Percentiles rank a stretch among this genome's conserved stretches.
phyloP scores from a whole-genome alignment of 2,329 filamentous ascomycete genomes.

The Apiospora koreana region DNA sequence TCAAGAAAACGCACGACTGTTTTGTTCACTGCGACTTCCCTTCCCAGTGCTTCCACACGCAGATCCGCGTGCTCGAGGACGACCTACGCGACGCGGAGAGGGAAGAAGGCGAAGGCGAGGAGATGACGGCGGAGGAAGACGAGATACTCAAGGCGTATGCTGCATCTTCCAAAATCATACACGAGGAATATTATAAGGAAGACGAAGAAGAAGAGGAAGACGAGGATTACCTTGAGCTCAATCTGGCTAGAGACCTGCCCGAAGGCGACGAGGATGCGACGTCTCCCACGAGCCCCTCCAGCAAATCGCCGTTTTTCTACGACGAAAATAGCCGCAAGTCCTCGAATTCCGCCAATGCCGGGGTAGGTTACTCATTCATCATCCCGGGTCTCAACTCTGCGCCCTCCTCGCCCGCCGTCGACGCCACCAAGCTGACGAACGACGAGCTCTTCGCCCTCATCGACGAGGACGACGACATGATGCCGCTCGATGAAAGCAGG shows the following conservation, averaged over 20 bases:
- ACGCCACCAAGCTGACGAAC: background rate
- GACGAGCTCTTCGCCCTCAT: background rate
- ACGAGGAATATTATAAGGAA: background rate
- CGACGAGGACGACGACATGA: background rate
- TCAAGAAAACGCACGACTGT: conserved; percentile 24
- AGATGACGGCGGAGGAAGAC: background rate
- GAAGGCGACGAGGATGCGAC: background rate
- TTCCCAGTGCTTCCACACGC: conserved; percentile 41
- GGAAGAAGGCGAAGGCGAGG: conserved; percentile 37
- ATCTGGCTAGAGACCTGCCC: background rate
- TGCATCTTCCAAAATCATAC: background rate
- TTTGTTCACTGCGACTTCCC: conserved; percentile 39
- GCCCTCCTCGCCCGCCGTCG: background rate
- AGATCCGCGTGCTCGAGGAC: conserved; percentile 25
- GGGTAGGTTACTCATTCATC: background rate
- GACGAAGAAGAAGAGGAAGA: background rate
- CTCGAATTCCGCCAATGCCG: too few relatives aligned
- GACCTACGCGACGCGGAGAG: conserved; percentile 38
- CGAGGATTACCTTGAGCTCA: background rate
- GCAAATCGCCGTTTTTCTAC: background rate
- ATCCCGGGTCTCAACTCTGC: background rate
- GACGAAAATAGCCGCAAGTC: background rate
- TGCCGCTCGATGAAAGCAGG: background rate
- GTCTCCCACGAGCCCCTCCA: background rate
- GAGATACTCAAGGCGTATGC: background rate